Conservation (phyloP, 2,329 filamentous ascomycete species). For the Fusarium sp. region DNA sequence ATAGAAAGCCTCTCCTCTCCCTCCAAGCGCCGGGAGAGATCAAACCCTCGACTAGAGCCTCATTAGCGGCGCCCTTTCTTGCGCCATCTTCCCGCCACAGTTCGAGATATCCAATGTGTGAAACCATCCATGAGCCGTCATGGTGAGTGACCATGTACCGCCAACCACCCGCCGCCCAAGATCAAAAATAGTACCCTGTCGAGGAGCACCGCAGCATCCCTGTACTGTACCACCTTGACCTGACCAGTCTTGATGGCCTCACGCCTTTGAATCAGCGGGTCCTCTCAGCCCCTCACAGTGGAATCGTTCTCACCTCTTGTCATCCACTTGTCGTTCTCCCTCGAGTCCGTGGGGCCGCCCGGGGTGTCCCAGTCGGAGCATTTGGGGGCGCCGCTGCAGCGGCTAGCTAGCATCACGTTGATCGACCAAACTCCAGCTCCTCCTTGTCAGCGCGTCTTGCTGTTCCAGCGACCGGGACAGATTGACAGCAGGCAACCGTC, state of each 20-base stretch:
- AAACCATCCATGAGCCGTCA: neutral
- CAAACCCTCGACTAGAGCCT: neutral
- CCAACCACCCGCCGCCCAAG: conserved; percentile 1
- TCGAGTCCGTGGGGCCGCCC: neutral
- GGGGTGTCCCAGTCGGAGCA: neutral
- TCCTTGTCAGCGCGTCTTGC: neutral
- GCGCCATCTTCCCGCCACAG: conserved; percentile 7
- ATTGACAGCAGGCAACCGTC: conserved; percentile 1
- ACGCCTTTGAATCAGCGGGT: conserved; percentile 18
- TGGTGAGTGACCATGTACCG: neutral
- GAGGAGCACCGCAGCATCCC: conserved; percentile 19
- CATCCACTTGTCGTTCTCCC: conserved; percentile 2
- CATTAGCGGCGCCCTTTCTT: neutral
- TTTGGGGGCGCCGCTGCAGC: conserved; percentile 4
- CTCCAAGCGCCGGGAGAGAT: neutral
- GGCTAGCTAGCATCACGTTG: conserved; percentile 1
- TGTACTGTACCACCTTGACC: conserved; percentile 12
- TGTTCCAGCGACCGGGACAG: neutral
- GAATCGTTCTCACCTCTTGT: neutral
- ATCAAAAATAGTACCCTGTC: conserved; percentile 33
- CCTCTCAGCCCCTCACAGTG: neutral
- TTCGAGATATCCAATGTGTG: neutral
- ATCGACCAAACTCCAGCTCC: neutral
- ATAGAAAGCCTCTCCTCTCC: neutral
- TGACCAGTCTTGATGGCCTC: conserved; percentile 13